Evolutionary conservation across 2,329 filamentous ascomycete genomes (phyloP).

Genomic region (Diaporthe sp.): DNA sequence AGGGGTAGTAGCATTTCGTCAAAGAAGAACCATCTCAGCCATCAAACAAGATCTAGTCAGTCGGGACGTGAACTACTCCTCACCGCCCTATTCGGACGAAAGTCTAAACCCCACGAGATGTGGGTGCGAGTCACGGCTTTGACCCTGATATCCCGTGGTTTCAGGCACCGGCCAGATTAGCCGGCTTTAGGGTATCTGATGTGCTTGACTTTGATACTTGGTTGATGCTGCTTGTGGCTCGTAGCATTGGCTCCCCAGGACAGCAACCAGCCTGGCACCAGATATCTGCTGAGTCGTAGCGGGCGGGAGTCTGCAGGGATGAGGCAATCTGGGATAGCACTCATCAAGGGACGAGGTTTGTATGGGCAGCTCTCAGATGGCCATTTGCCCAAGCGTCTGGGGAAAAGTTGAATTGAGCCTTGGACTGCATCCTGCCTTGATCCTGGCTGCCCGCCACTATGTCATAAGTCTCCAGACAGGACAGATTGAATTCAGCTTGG

Average conservation of each 20-base stretch:
- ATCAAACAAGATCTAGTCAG: conserved; percentile 23
- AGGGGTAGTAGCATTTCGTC: background rate
- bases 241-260: background rate
- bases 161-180: conserved; percentile 25
- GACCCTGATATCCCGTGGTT: conserved; percentile 23
- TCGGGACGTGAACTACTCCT: conserved; percentile 28
- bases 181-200: conserved; percentile 2
- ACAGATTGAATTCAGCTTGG: conserved; percentile 34
- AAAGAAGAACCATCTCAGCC: conserved; percentile 15
- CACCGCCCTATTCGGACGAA: conserved; percentile 33
- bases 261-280: conserved; percentile 4
- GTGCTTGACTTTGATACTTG: conserved; percentile 2
- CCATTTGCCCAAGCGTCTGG: conserved; percentile 26
- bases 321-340: background rate
- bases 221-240: background rate
- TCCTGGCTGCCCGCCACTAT: conserved; percentile 10
- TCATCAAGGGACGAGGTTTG: background rate
- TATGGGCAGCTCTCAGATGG: background rate
- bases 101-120: conserved; percentile 36
- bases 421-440: conserved; percentile 32
- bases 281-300: conserved; percentile 13
- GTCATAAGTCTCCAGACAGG: background rate
- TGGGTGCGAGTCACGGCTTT: conserved; percentile 34
- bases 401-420: conserved; percentile 34
- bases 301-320: conserved; percentile 6